Evolutionary conservation across 495 filamentous ascomycete genomes (phyloP), one percentile per base, ranked within the genome.

Genomic region (Xylaria curta): DNA sequence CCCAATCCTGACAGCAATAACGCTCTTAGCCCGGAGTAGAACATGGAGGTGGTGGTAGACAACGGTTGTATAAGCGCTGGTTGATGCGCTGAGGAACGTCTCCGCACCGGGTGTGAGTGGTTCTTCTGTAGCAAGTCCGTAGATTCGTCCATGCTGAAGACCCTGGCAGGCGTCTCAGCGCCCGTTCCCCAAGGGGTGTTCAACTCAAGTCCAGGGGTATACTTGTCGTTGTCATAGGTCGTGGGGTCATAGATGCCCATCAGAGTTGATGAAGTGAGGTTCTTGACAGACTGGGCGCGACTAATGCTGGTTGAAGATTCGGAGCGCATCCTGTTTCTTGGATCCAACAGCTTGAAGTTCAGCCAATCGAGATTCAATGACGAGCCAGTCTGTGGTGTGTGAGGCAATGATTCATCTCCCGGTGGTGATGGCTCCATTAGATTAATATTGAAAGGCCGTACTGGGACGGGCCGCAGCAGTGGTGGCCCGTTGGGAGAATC

Each of bases 251-350:
- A 98, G 78, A 98, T 99, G 56, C 96, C 96, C 73, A 90, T 92
- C 0, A 98, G 88, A 1, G 96, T 97, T 3, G 93, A 93, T 17
- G 92, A 90, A 36, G 94, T 97, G 64, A 98, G 87, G 78, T 97
- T 97, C 75, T 95, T 86, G 36, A 93, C 86, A 3, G 94, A 97
- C 63, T 90, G 88, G 38, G 91, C 91, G 66, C 92, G 88, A 78
- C 86, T 90, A 53, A 86, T 73, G 28, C 61, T 71, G 28, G 82
- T 74, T 44, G 74, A 70, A 68, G 76, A 77, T 31, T 75, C 77
- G 58, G 73, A 51, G 63, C 73, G 69, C 65, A 54, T 53, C n/a
- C 73, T 75, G 31, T 74, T 72, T 44, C 77, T 78, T 24, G 78
- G 76, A 58, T 81, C 76, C 58, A 84, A 77, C 60, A 86, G 79